Evolutionary conservation across 306 rosid genomes (phyloP).

Genomic region (Phaseolus lunatus): DNA sequence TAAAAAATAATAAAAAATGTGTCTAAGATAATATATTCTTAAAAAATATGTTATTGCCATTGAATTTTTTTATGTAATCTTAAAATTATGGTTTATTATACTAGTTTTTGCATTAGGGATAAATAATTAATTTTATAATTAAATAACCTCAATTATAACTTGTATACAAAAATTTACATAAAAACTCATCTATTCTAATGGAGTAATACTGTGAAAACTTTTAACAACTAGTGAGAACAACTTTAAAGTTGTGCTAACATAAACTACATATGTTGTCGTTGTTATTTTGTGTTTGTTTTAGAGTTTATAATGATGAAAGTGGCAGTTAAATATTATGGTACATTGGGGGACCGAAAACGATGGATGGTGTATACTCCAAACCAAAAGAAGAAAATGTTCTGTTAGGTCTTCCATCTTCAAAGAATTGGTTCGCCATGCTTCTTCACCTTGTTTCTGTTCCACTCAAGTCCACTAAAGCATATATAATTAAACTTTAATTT

Average conservation of each 20-base stretch:
- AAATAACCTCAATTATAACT: no score
- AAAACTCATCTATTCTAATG: no score
- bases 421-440: slow-evolving; percentile 3
- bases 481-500: no score
- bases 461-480: background rate
- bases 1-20: no score
- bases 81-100: no score
- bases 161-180: no score
- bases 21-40: no score
- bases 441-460: background rate
- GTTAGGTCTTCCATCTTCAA: background rate
- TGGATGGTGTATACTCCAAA: slow-evolving; percentile 15
- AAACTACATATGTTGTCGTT: background rate
- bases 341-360: slow-evolving; percentile 22
- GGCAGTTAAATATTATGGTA: slow-evolving; percentile 4
- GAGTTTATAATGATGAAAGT: background rate
- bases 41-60: no score
- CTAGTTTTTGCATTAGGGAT: no score
- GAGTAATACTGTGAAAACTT: background rate
- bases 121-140: no score
- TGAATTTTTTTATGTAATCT: no score
- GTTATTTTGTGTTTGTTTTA: background rate
- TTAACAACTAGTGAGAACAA: background rate
- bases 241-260: background rate
- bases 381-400: background rate